phyloP scores from a whole-genome alignment of 2,329 filamentous ascomycete genomes.

The Coleophoma cylindrospora region DNA sequence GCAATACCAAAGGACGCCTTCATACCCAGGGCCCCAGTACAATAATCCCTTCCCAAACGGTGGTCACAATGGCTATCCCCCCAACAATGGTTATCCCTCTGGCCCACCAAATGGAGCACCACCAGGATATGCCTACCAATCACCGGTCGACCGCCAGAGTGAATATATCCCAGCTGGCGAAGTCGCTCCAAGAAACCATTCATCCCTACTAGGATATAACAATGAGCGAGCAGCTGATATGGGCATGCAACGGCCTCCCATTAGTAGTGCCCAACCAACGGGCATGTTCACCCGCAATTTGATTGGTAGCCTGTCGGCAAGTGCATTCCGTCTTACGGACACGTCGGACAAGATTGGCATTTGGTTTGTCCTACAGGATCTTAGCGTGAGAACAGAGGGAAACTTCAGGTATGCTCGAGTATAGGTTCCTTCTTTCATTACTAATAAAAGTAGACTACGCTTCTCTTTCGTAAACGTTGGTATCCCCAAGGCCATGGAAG shows the following conservation, averaged over 20 bases:
- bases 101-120: not conserved
- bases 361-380: conserved; percentile 95
- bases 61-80: conserved; percentile 1
- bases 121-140: not conserved
- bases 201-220: not conserved
- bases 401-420: conserved; percentile 65
- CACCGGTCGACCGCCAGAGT: conserved; percentile 8
- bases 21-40: not conserved
- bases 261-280: conserved; percentile 42
- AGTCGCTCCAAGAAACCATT: not conserved
- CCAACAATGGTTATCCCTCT: conserved; percentile 11
- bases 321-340: conserved; percentile 81
- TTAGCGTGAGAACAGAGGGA: conserved; percentile 91
- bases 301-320: conserved; percentile 86
- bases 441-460: conserved; percentile 39
- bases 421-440: not conserved
- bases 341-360: conserved; percentile 75
- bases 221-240: conserved; percentile 10
- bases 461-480: conserved; percentile 85
- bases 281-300: conserved; percentile 94
- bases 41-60: not conserved
- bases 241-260: conserved; percentile 12
- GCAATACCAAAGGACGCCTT: conserved; percentile 1
- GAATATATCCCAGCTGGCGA: conserved; percentile 2
- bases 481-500: conserved; percentile 27